A percentile compares a stretch with the other conserved stretches of the same genome.
Evolutionary conservation across 2,329 filamentous ascomycete genomes (phyloP).

Genomic region (Fonsecaea nubica): DNA sequence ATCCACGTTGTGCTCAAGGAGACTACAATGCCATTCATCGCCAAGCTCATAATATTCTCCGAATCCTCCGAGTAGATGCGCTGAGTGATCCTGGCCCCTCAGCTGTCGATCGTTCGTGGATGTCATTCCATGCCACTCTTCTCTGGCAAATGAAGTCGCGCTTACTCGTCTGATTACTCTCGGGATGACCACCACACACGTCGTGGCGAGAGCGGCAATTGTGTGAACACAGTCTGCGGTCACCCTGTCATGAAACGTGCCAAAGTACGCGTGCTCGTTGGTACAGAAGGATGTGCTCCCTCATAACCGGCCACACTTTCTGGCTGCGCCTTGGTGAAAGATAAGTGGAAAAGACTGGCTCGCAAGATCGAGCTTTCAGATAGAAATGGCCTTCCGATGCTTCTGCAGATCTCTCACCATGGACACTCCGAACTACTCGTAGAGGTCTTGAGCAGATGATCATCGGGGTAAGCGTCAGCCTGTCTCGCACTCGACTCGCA

Average conservation of each 20-base stretch:
- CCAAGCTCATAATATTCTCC: background rate
- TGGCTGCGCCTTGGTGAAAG: background rate
- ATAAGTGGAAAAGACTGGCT: background rate
- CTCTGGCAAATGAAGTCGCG: slow-evolving; percentile 12
- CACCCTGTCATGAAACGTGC: background rate
- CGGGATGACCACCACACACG: background rate
- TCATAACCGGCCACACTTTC: background rate
- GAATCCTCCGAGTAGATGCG: background rate
- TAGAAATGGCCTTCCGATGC: background rate
- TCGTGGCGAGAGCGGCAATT: slow-evolving; percentile 3
- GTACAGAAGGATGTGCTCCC: background rate
- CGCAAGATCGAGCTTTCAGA: too few species aligned
- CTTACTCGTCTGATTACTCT: slow-evolving; percentile 14
- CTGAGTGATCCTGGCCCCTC: slow-evolving; percentile 4
- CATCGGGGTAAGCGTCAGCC: background rate
- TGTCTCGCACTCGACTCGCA: background rate
- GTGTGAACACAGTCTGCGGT: background rate
- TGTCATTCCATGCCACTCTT: background rate
- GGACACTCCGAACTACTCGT: too few species aligned
- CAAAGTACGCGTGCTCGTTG: background rate
- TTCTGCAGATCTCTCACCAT: background rate
- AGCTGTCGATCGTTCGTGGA: slow-evolving; percentile 12
- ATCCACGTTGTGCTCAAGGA: background rate
- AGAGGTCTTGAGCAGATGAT: background rate
- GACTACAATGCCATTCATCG: background rate